A percentile compares a stretch with the other conserved stretches of the same genome.
Evolutionary conservation across 805 yeast genomes (phyloP).

Genomic region (Schwanniomyces yamadae): DNA sequence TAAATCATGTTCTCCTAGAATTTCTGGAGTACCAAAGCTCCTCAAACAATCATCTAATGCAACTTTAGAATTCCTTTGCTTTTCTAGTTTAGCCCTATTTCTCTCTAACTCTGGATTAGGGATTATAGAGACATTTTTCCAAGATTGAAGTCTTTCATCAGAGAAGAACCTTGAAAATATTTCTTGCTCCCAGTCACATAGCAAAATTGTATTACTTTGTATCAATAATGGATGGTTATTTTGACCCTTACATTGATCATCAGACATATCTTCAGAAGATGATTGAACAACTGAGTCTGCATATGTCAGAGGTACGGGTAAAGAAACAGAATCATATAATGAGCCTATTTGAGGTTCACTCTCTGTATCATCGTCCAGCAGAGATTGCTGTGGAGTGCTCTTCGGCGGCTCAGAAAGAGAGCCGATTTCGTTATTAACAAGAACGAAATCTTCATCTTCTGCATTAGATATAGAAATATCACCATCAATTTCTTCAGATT

Average conservation of each 20-base stretch:
- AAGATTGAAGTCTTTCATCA: constrained; percentile 49
- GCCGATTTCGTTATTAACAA: constrained; percentile 14
- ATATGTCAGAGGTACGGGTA: constrained; percentile 17
- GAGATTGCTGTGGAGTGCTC: constrained; percentile 13
- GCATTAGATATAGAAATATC: constrained; percentile 8
- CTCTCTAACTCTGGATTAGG: constrained; percentile 56
- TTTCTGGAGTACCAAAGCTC: constrained; percentile 76
- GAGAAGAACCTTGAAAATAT: constrained; percentile 53
- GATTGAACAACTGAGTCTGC: constrained; percentile 17
- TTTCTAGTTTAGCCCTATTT: constrained; percentile 34
- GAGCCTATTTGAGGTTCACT: constrained; percentile 18
- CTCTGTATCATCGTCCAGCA: constrained; percentile 31
- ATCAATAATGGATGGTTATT: constrained; percentile 21
- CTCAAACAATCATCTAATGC: constrained; percentile 69
- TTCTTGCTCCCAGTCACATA: constrained; percentile 67
- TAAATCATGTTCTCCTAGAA: constrained; percentile 81
- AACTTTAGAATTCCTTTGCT: constrained; percentile 46
- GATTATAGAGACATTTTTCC: constrained; percentile 44
- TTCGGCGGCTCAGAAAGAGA: constrained; percentile 6
- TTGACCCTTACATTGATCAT: constrained; percentile 6
- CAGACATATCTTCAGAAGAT: constrained; percentile 19
- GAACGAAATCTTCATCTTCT: constrained; percentile 19
- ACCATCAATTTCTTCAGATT: constrained; percentile 9
- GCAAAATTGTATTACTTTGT: constrained; percentile 26
- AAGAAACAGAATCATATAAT: constrained; percentile 8